Percentiles rank a stretch among this genome's conserved stretches.
phyloP scores from a whole-genome alignment of 2,329 filamentous ascomycete genomes.

The Endoconidiophora polonica region DNA sequence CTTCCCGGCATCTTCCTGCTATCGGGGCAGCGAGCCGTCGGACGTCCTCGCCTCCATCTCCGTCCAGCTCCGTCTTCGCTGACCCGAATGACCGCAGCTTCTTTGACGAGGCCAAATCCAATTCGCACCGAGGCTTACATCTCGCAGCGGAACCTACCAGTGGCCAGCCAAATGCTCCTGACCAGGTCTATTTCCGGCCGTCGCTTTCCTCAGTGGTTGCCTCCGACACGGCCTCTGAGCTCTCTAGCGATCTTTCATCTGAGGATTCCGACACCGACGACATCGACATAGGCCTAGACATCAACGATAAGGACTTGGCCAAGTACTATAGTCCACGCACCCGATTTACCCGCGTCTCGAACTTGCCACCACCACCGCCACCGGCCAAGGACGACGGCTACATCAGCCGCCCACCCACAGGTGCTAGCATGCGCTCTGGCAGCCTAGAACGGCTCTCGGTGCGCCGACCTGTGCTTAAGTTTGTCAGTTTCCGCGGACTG shows the following conservation, averaged over 20 bases:
- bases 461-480: background rate
- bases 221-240: background rate
- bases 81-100: constrained; percentile 3
- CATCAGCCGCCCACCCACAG: background rate
- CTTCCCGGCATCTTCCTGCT: too few species aligned
- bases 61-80: background rate
- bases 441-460: background rate
- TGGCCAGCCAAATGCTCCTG: background rate
- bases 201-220: background rate
- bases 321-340: too few species aligned
- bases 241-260: background rate
- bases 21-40: too few species aligned
- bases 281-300: background rate
- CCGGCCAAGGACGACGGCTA: constrained; percentile 11
- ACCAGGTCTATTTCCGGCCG: constrained; percentile 1
- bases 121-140: background rate
- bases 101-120: background rate
- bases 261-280: background rate
- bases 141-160: background rate
- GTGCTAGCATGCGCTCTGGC: background rate
- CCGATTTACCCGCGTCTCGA: background rate
- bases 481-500: constrained; percentile 15
- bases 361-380: constrained; percentile 9
- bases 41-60: background rate
- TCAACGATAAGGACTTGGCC: background rate